Conservation (phyloP, 208 protist genomes). For the Acanthamoeba polyphaga region DNA sequence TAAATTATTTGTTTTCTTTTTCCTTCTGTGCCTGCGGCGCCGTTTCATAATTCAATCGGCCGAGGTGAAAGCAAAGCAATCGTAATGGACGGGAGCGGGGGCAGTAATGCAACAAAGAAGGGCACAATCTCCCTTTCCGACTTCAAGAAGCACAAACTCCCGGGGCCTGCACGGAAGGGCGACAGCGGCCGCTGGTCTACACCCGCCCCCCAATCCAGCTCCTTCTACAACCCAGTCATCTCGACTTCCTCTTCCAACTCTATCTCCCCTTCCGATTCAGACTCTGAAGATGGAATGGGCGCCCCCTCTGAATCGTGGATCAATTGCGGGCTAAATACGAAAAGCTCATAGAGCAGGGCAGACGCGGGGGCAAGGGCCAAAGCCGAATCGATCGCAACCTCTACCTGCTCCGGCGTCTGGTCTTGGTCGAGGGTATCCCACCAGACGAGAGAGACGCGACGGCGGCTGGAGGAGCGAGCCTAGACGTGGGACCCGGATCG, state of each 20-base stretch:
- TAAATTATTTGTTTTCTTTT: neutral
- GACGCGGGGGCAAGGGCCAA: neutral
- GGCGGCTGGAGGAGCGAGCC: neutral
- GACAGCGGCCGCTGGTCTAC: slow-evolving; percentile 54
- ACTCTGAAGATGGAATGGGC: slow-evolving; percentile 2
- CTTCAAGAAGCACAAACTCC: neutral
- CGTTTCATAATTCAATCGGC: too few relatives aligned
- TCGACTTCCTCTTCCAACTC: slow-evolving; percentile 42
- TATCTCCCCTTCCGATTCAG: slow-evolving; percentile 44
- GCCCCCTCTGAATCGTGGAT: neutral
- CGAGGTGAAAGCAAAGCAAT: neutral
- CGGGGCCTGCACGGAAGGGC: slow-evolving; percentile 8
- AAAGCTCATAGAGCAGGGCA: neutral
- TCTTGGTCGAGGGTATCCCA: slow-evolving; percentile 82
- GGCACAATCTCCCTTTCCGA: neutral
- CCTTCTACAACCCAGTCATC: slow-evolving; percentile 21
- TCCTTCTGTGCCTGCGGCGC: too few relatives aligned
- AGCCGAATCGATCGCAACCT: slow-evolving; percentile 73
- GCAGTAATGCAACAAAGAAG: neutral
- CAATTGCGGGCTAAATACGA: slow-evolving; percentile 40
- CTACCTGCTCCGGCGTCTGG: slow-evolving; percentile 74
- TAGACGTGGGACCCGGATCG: slow-evolving; percentile 43
- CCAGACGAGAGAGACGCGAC: slow-evolving; percentile 24
- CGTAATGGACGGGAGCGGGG: slow-evolving; percentile 11
- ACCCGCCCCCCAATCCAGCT: neutral